phyloP scores from a whole-genome alignment of 305 asterid genomes.

The Nicotiana rustica region DNA sequence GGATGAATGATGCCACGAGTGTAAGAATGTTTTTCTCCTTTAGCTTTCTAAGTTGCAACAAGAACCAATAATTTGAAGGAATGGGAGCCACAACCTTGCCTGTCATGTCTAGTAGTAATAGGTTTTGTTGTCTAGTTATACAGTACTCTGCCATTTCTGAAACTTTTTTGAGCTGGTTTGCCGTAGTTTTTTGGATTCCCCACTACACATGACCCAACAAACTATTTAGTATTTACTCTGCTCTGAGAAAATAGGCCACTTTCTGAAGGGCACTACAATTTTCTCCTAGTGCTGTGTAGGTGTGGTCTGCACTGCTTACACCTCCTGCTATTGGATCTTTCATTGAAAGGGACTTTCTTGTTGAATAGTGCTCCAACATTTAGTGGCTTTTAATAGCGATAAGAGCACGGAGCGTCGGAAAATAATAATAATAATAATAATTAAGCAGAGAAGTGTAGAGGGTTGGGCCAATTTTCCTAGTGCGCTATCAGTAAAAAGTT shows the following conservation, averaged over 20 bases:
- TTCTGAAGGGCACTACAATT: neutral
- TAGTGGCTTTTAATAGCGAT: neutral
- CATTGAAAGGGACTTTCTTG: neutral
- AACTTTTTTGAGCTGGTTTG: neutral
- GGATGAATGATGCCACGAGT: neutral
- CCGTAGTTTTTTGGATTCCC: neutral
- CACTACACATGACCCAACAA: neutral
- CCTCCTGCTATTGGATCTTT: neutral
- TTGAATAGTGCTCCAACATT: neutral
- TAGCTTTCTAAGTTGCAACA: neutral
- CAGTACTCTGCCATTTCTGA: neutral
- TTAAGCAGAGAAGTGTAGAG: too few species aligned
- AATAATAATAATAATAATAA: too few species aligned
- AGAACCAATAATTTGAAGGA: neutral
- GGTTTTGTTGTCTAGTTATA: neutral
- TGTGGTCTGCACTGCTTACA: neutral
- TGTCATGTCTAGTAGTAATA: neutral
- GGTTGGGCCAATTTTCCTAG: too few species aligned
- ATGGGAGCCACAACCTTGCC: neutral
- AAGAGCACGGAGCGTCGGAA: too few species aligned
- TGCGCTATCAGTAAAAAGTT: too few species aligned
- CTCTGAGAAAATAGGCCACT: neutral
- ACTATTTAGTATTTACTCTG: neutral
- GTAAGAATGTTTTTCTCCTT: neutral
- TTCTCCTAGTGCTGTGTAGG: neutral